A percentile compares a stretch with the other conserved stretches of the same genome.
These are phyloP conservation scores for Cladosporium sp. DNA, from an alignment of 2,329 filamentous ascomycete genomes.

Conservation along the genomic window DNA sequence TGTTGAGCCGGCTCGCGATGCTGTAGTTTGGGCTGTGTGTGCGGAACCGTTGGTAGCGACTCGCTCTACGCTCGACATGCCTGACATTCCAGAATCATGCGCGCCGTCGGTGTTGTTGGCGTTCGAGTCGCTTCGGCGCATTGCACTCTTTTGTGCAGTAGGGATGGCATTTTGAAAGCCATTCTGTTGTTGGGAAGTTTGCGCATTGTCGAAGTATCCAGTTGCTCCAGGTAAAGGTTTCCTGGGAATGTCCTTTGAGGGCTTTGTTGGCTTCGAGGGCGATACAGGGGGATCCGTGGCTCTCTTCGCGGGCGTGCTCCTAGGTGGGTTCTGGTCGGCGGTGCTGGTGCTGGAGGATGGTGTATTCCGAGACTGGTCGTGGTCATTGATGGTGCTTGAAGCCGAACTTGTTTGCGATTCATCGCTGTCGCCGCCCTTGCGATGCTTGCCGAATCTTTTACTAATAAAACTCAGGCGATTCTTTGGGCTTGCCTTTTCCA, in stretches of 20 bases:
- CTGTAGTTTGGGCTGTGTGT: slow-evolving; percentile 1
- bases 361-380: no score
- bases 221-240: slow-evolving; percentile 6
- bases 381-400: background rate
- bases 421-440: slow-evolving; percentile 9
- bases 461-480: slow-evolving; percentile 2
- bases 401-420: slow-evolving; percentile 9
- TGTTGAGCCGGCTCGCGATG: slow-evolving; percentile 3
- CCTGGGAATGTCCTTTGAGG: background rate
- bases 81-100: slow-evolving; percentile 9
- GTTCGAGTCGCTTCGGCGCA: slow-evolving; percentile 6
- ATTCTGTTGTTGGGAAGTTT: background rate
- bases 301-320: slow-evolving; percentile 8
- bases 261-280: background rate
- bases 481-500: background rate
- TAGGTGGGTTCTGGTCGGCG: background rate
- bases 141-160: slow-evolving; percentile 3
- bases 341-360: background rate
- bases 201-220: slow-evolving; percentile 1
- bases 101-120: background rate
- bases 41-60: slow-evolving; percentile 7
- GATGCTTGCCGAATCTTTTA: background rate
- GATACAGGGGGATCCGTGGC: background rate
- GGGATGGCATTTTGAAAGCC: background rate
- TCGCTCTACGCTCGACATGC: slow-evolving; percentile 8